These are phyloP conservation scores for Suillus subalutaceus DNA, from an alignment of 768 basidiomycete genomes.

Conservation along the genomic window DNA sequence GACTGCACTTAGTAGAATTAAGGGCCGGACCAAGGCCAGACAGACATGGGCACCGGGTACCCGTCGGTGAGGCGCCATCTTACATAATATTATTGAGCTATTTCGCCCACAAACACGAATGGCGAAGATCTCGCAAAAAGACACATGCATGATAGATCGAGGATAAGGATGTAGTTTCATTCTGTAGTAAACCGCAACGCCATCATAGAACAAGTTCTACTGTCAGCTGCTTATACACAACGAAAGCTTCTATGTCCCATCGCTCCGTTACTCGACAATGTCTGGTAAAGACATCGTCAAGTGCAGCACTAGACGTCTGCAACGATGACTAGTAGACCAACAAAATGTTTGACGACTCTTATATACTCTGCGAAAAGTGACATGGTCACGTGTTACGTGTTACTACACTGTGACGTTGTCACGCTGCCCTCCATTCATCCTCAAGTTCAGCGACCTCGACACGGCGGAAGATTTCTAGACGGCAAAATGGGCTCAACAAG, in stretches of 20 bases:
- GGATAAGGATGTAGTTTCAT: constrained; percentile 1
- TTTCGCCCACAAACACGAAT: not conserved
- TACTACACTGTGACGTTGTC: constrained; percentile 31
- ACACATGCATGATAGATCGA: not conserved
- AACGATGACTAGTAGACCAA: constrained; percentile 29
- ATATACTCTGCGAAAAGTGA: constrained; percentile 16
- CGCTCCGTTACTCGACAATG: constrained; percentile 66
- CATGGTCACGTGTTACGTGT: constrained; percentile 20
- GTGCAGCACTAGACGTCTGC: constrained; percentile 50
- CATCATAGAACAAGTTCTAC: constrained; percentile 1
- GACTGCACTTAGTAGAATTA: not conserved
- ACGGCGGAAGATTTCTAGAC: constrained; percentile 31
- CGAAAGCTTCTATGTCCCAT: constrained; percentile 46
- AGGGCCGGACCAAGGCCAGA: not conserved
- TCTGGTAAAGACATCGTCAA: constrained; percentile 39
- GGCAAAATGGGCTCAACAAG: constrained; percentile 80
- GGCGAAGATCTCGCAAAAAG: not conserved
- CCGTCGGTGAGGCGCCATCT: not conserved
- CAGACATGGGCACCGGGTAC: not conserved
- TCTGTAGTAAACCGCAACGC: not conserved
- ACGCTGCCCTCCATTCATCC: constrained; percentile 22
- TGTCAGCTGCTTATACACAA: constrained; percentile 14
- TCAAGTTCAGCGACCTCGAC: constrained; percentile 30
- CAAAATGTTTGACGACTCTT: not conserved
- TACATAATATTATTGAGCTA: not conserved